These are phyloP conservation scores for Curvularia sp. DNA, from an alignment of 2,329 filamentous ascomycete species.

Conservation along the genomic window DNA sequence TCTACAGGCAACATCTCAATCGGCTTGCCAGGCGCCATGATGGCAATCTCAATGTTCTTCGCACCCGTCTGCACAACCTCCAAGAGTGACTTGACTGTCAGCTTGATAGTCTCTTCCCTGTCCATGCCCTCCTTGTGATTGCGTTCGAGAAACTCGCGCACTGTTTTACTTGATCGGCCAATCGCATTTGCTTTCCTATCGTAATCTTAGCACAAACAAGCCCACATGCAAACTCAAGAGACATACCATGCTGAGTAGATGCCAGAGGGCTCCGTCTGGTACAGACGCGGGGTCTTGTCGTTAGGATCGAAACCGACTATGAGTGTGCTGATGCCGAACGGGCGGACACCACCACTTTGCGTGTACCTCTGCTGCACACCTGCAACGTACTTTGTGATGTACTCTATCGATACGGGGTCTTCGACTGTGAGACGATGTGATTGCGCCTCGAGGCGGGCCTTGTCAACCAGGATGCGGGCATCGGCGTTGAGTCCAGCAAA, in stretches of 20 bases:
- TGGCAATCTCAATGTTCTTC: conserved; percentile 99
- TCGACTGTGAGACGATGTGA: conserved; percentile 97
- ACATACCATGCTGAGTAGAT: conserved; percentile 98
- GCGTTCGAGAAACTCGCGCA: conserved; percentile 96
- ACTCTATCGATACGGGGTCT: conserved; percentile 96
- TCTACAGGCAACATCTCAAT: conserved; percentile 95
- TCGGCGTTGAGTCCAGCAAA: conserved; percentile 98
- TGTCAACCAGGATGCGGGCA: conserved; percentile 96
- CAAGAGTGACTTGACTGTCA: conserved; percentile 96
- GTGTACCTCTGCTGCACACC: conserved; percentile 99
- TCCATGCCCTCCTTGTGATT: conserved; percentile 99
- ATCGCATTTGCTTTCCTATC: conserved; percentile 98
- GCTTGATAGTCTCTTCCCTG: conserved; percentile 90
- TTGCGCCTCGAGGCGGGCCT: conserved; percentile 95
- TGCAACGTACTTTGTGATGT: conserved; percentile 98
- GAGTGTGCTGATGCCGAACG: conserved; percentile 98
- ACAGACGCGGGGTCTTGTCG: conserved; percentile 85
- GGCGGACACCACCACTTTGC: conserved; percentile 95
- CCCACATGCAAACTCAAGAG: not conserved
- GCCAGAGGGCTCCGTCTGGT: conserved; percentile 98
- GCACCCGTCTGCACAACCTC: conserved; percentile 98
- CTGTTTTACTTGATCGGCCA: conserved; percentile 97
- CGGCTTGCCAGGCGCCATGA: conserved; percentile 91
- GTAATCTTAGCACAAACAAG: conserved; percentile 19
- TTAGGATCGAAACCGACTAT: conserved; percentile 98